phyloP scores from a whole-genome alignment of 2,329 filamentous ascomycete genomes.

The Aaosphaeria pasadenensis region DNA sequence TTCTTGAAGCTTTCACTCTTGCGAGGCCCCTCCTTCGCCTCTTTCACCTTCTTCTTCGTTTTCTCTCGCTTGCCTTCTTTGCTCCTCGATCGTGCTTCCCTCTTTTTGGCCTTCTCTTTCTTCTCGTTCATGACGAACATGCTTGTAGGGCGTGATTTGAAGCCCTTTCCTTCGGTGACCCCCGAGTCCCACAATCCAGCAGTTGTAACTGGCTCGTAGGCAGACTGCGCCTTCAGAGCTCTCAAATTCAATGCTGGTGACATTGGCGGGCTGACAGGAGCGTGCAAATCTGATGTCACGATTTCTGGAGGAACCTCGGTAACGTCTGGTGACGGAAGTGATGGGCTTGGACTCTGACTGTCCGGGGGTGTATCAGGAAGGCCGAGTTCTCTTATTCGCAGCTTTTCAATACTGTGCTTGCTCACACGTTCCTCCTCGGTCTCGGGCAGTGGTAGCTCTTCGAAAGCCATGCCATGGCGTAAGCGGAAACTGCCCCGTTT shows the following conservation, averaged over 20 bases:
- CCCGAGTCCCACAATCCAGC: slow-evolving; percentile 36
- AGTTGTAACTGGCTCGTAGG: slow-evolving; percentile 32
- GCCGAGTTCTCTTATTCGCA: slow-evolving; percentile 29
- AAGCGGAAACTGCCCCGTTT: slow-evolving; percentile 25
- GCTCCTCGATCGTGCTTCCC: slow-evolving; percentile 23
- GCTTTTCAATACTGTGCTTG: slow-evolving; percentile 28
- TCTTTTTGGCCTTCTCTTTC: slow-evolving; percentile 26
- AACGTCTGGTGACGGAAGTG: neutral
- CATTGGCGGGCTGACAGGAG: slow-evolving; percentile 12
- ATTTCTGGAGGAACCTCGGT: slow-evolving; percentile 5
- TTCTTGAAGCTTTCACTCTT: neutral
- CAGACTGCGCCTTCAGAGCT: slow-evolving; percentile 24
- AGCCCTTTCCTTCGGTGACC: slow-evolving; percentile 20
- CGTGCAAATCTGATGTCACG: slow-evolving; percentile 7
- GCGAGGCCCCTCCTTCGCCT: neutral
- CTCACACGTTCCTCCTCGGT: slow-evolving; percentile 31
- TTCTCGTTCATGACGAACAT: slow-evolving; percentile 32
- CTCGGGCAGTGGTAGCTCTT: slow-evolving; percentile 24
- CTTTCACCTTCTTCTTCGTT: neutral
- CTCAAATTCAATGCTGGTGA: slow-evolving; percentile 11
- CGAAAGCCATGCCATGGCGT: slow-evolving; percentile 25
- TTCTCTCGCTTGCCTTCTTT: slow-evolving; percentile 9
- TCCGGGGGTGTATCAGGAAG: slow-evolving; percentile 11
- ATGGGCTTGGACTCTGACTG: slow-evolving; percentile 1
- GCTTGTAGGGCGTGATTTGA: slow-evolving; percentile 31